These are phyloP conservation scores for Oleoguttula mirabilis DNA, from an alignment of 495 filamentous ascomycete genomes.

Conservation along the genomic window DNA sequence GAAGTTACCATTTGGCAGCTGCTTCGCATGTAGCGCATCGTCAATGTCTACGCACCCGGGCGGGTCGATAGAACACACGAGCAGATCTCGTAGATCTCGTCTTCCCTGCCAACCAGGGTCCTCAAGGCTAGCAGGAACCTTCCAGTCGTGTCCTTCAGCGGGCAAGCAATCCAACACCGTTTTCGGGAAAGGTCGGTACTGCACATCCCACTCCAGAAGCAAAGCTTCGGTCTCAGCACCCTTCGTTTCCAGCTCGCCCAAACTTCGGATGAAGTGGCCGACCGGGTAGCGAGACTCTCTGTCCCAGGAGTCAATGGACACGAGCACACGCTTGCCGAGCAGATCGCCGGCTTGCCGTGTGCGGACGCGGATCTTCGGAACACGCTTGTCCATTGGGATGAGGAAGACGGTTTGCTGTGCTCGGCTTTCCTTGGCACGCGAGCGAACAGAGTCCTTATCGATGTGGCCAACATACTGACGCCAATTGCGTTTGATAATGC, in stretches of 20 bases:
- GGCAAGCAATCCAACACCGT: slow-evolving; percentile 88
- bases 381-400: slow-evolving; percentile 91
- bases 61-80: slow-evolving; percentile 95
- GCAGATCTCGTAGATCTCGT: slow-evolving; percentile 67
- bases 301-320: slow-evolving; percentile 92
- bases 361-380: slow-evolving; percentile 87
- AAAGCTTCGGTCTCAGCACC: slow-evolving; percentile 92
- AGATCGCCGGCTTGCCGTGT: slow-evolving; percentile 82
- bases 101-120: slow-evolving; percentile 78
- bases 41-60: slow-evolving; percentile 96
- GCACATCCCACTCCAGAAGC: slow-evolving; percentile 88
- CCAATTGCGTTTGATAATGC: slow-evolving; percentile 90
- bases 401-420: slow-evolving; percentile 88
- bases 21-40: slow-evolving; percentile 81
- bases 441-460: slow-evolving; percentile 69
- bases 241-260: slow-evolving; percentile 90
- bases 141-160: slow-evolving; percentile 86
- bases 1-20: slow-evolving; percentile 81
- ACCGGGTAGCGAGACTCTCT: slow-evolving; percentile 80
- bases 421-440: slow-evolving; percentile 55
- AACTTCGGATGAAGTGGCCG: slow-evolving; percentile 84
- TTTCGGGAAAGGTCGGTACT: slow-evolving; percentile 95
- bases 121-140: slow-evolving; percentile 59
- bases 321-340: slow-evolving; percentile 82
- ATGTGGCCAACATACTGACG: slow-evolving; percentile 94